phyloP scores from a whole-genome alignment of 2,329 filamentous ascomycete species.

The Ceratocystis diversiconidia region DNA sequence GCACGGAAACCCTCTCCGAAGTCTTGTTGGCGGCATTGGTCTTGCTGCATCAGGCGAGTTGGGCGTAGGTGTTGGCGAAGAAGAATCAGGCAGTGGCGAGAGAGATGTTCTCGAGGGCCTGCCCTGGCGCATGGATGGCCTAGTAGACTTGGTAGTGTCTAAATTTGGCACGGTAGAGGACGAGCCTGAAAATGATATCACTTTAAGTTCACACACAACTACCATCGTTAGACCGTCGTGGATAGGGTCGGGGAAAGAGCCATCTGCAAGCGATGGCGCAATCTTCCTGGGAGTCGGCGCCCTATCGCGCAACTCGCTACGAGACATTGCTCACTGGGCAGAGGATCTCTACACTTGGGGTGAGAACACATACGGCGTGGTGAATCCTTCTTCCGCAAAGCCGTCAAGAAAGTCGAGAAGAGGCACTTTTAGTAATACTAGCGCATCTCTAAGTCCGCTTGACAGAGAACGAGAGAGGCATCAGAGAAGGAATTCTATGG shows the following conservation, averaged over 20 bases:
- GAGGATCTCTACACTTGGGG: conserved; percentile 77
- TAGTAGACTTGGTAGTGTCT: conserved; percentile 78
- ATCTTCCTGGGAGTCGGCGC: conserved; percentile 72
- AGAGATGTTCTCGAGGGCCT: conserved; percentile 87
- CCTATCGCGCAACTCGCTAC: conserved; percentile 55
- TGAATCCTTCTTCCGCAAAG: conserved; percentile 31
- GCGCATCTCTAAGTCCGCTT: neutral
- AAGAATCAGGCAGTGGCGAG: conserved; percentile 87
- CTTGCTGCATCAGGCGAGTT: conserved; percentile 81
- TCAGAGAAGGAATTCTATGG: neutral
- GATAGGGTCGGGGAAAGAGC: conserved; percentile 58
- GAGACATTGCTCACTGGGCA: conserved; percentile 70
- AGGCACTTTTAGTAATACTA: conserved; percentile 11
- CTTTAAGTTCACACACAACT: conserved; percentile 17
- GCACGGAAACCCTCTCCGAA: conserved; percentile 72
- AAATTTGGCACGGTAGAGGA: conserved; percentile 52
- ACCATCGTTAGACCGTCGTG: conserved; percentile 32
- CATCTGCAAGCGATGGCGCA: conserved; percentile 62
- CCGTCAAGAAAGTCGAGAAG: conserved; percentile 12
- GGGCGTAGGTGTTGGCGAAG: conserved; percentile 86
- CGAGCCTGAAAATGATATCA: conserved; percentile 21
- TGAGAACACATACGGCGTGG: conserved; percentile 69
- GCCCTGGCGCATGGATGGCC: conserved; percentile 60
- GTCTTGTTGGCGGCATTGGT: conserved; percentile 71
- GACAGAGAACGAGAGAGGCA: conserved; percentile 7